phyloP scores from a whole-genome alignment of 2,329 filamentous ascomycete species.

The Mariannaea sp. region DNA sequence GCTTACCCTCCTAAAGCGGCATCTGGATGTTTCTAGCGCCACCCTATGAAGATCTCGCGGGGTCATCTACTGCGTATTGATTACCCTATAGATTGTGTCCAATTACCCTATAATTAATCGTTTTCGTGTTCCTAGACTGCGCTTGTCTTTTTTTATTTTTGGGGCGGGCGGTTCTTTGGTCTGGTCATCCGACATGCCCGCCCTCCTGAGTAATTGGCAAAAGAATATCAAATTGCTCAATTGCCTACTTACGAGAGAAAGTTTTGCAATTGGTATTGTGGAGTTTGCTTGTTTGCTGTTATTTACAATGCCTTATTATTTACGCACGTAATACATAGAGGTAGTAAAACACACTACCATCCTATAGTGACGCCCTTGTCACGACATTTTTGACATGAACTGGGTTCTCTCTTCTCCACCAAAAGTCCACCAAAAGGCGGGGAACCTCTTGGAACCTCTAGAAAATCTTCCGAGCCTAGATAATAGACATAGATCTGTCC shows the following conservation, averaged over 20 bases:
- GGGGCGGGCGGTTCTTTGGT: background rate
- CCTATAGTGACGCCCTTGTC: background rate
- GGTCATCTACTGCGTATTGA: slow-evolving; percentile 1
- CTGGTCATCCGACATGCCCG: too few species aligned
- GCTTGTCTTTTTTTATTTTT: background rate
- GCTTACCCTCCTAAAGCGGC: background rate
- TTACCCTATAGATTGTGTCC: slow-evolving; percentile 17
- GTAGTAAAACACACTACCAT: too few species aligned
- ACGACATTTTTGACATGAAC: background rate
- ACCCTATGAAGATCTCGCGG: background rate
- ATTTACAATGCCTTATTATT: background rate
- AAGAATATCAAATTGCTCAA: too few species aligned
- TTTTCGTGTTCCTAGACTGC: too few species aligned
- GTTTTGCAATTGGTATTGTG: too few species aligned
- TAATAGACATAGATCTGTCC: background rate
- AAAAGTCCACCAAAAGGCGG: too few species aligned
- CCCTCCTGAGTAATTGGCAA: too few species aligned
- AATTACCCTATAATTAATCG: slow-evolving; percentile 20
- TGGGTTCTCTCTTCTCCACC: background rate
- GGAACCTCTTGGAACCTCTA: background rate
- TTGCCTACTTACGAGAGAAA: too few species aligned
- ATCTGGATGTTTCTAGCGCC: background rate
- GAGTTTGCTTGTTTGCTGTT: background rate
- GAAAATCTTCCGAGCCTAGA: background rate
- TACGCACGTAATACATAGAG: too few species aligned